Percentiles rank a stretch among this genome's conserved stretches.
Evolutionary conservation across 208 protist genomes (phyloP).

Genomic region (Herpetomonas tarakana): DNA sequence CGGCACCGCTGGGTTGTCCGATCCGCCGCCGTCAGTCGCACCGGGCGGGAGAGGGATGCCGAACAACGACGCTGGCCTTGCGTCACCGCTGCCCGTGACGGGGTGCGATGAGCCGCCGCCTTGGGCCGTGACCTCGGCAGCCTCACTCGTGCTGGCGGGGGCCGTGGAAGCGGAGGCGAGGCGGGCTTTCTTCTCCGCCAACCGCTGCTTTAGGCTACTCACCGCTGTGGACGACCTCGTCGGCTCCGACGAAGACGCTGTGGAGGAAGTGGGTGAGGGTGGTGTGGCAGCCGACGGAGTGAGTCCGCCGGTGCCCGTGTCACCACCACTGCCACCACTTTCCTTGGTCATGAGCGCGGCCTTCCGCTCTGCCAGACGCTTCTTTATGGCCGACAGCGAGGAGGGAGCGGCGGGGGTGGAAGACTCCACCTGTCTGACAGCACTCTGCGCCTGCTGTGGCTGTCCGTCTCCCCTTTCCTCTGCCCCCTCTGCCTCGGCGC

Average conservation of each 20-base stretch:
- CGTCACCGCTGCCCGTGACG: too few relatives aligned
- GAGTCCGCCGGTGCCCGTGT: neutral
- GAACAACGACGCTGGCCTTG: neutral
- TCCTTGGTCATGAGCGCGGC: constrained; percentile 24
- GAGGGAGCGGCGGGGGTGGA: neutral
- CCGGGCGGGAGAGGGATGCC: neutral
- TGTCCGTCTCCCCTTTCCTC: neutral
- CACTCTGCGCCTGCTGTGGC: too few relatives aligned
- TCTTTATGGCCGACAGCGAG: constrained; percentile 29
- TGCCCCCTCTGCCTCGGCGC: neutral
- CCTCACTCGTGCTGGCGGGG: neutral
- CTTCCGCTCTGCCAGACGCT: constrained; percentile 45
- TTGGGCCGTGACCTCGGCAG: too few relatives aligned
- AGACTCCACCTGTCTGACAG: too few relatives aligned
- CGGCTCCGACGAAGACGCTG: neutral
- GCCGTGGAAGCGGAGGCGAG: constrained; percentile 8
- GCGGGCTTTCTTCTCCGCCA: constrained; percentile 28
- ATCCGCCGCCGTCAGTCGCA: neutral
- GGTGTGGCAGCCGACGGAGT: neutral
- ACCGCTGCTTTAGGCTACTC: constrained; percentile 14
- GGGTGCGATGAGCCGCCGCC: too few relatives aligned
- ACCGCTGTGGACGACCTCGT: neutral
- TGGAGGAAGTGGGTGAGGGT: neutral
- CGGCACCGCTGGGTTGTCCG: neutral
- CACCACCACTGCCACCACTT: too few relatives aligned